Percentiles rank a stretch among this genome's conserved stretches.
Conservation (phyloP, 495 filamentous ascomycete genomes). For the Penicillium alfredii region DNA sequence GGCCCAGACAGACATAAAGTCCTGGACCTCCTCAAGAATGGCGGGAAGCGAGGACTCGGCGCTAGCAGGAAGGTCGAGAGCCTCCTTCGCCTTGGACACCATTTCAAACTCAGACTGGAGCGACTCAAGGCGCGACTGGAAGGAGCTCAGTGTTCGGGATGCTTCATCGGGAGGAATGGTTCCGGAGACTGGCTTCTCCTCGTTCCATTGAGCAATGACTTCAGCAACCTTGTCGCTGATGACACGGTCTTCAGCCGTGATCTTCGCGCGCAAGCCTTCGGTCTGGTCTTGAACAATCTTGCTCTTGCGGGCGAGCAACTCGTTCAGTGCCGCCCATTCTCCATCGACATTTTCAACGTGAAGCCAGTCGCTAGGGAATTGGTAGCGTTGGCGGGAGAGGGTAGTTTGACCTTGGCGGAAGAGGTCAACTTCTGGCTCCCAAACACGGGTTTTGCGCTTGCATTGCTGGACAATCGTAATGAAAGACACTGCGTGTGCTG, state of each 20-base stretch:
- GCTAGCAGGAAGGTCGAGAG: conserved; percentile 77
- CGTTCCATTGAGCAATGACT: conserved; percentile 78
- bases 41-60: conserved; percentile 68
- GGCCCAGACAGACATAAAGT: conserved; percentile 98
- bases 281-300: conserved; percentile 95
- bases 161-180: conserved; percentile 85
- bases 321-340: conserved; percentile 86
- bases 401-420: conserved; percentile 94
- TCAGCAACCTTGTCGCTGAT: conserved; percentile 81
- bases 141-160: conserved; percentile 67
- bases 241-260: conserved; percentile 85
- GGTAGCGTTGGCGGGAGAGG: conserved; percentile 80
- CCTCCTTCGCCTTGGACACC: conserved; percentile 94
- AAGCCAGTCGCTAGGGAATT: conserved; percentile 89
- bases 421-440: conserved; percentile 91
- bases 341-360: conserved; percentile 89
- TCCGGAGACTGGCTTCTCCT: conserved; percentile 93
- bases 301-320: conserved; percentile 79
- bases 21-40: conserved; percentile 92
- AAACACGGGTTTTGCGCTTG: conserved; percentile 83
- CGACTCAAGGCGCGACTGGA: conserved; percentile 73
- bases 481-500: conserved; percentile 92
- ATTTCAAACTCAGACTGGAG: conserved; percentile 84
- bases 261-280: conserved; percentile 92
- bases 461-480: conserved; percentile 96